Evolutionary conservation across 179 eudicot species (phyloP).

Genomic region (Spinacia oleracea): DNA sequence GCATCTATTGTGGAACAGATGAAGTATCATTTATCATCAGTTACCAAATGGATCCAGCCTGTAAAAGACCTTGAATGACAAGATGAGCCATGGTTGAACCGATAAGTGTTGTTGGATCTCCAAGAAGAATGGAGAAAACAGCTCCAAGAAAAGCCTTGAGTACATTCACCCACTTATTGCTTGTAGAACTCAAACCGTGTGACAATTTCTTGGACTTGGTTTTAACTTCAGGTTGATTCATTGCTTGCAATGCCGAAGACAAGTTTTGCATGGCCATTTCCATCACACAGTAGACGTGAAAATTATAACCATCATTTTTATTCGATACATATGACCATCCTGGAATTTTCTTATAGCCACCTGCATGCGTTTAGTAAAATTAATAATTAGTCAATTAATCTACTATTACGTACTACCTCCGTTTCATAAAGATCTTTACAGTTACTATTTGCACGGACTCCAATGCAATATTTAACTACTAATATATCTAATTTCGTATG

Average conservation of each 20-base stretch:
- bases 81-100: conserved; percentile 15
- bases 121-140: conserved; percentile 14
- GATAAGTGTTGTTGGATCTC: conserved; percentile 12
- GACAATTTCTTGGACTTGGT: not conserved
- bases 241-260: not conserved
- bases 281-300: conserved; percentile 18
- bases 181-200: not conserved
- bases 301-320: not conserved
- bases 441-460: too few species aligned
- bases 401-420: too few species aligned
- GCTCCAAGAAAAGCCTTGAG: conserved; percentile 3
- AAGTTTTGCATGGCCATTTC: conserved; percentile 18
- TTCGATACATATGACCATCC: conserved; percentile 17
- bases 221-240: conserved; percentile 3
- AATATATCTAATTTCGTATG: too few species aligned
- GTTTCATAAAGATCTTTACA: too few species aligned
- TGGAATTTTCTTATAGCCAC: not conserved
- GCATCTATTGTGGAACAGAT: too few species aligned
- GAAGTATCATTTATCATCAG: too few species aligned
- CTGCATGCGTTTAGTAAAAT: not conserved
- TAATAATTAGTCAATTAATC: too few species aligned
- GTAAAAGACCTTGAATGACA: not conserved
- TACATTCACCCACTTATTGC: not conserved
- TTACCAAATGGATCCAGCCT: too few species aligned
- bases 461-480: too few species aligned